phyloP scores from a whole-genome alignment of 352 stramenopile genomes.

The Phytophthora pisi region DNA sequence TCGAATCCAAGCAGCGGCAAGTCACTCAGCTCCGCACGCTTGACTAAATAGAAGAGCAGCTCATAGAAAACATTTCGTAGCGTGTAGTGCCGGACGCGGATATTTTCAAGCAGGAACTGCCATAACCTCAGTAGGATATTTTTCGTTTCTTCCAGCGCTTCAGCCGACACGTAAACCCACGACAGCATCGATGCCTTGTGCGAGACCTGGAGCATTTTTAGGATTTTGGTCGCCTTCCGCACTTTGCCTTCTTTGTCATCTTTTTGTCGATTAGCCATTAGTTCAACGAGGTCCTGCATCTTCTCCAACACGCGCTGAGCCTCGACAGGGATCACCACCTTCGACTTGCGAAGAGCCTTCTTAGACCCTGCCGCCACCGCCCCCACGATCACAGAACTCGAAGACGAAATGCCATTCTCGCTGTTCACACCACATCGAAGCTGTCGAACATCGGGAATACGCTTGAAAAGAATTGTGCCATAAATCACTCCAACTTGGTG shows the following conservation, averaged over 20 bases:
- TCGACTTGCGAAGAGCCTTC: conserved; percentile 68
- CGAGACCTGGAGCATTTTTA: conserved; percentile 90
- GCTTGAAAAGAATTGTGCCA: conserved; percentile 88
- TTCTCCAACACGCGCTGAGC: conserved; percentile 89
- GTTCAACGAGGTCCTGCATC: conserved; percentile 87
- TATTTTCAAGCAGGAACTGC: conserved; percentile 91
- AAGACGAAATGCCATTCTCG: conserved; percentile 88
- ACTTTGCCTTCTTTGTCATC: conserved; percentile 91
- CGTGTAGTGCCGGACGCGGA: conserved; percentile 90
- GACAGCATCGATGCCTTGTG: conserved; percentile 91
- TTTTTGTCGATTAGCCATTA: conserved; percentile 89
- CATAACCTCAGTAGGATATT: conserved; percentile 84
- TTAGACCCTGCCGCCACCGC: conserved; percentile 54
- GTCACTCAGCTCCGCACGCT: conserved; percentile 86
- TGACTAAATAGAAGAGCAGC: conserved; percentile 89
- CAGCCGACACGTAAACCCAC: conserved; percentile 85
- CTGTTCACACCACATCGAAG: conserved; percentile 88
- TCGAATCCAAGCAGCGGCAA: conserved; percentile 86
- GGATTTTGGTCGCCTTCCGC: conserved; percentile 89
- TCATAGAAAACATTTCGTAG: conserved; percentile 91
- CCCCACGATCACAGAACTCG: conserved; percentile 87
- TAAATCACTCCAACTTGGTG: conserved; percentile 89
- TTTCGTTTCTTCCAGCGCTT: conserved; percentile 88
- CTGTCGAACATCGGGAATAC: conserved; percentile 88
- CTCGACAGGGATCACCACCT: conserved; percentile 86